Conservation (phyloP, 2,329 filamentous ascomycete species). For the Zymoseptoria crescenta region DNA sequence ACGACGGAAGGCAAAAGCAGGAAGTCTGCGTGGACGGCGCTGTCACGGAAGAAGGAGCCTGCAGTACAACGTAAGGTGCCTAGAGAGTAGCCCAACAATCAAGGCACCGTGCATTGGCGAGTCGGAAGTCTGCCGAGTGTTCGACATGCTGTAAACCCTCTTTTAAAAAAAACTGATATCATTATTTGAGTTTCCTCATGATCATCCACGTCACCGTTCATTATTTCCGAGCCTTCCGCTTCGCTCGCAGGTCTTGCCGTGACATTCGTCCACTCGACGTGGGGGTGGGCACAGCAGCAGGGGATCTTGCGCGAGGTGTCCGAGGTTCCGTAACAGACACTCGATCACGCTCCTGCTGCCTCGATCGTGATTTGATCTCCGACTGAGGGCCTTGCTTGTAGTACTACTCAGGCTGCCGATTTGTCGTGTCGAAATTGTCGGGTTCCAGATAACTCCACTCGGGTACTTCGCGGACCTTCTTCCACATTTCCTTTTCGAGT, state of each 20-base stretch:
- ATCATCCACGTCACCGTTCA: background rate
- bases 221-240: background rate
- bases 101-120: background rate
- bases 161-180: too few relatives aligned
- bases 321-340: background rate
- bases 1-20: background rate
- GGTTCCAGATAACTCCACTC: conserved; percentile 59
- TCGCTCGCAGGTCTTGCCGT: background rate
- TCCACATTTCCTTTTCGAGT: conserved; percentile 91
- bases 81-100: background rate
- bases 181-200: background rate
- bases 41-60: background rate
- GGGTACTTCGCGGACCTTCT: conserved; percentile 80
- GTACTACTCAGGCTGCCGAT: conserved; percentile 18
- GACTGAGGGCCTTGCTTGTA: background rate
- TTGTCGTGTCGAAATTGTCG: conserved; percentile 29
- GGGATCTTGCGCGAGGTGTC: background rate
- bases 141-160: background rate
- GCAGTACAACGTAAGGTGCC: background rate
- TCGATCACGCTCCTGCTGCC: background rate
- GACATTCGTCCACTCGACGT: background rate
- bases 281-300: background rate
- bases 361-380: background rate
- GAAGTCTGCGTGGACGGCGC: background rate
- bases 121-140: background rate